phyloP scores from a whole-genome alignment of 2,329 filamentous ascomycete genomes.

The Fusarium staphyleae region DNA sequence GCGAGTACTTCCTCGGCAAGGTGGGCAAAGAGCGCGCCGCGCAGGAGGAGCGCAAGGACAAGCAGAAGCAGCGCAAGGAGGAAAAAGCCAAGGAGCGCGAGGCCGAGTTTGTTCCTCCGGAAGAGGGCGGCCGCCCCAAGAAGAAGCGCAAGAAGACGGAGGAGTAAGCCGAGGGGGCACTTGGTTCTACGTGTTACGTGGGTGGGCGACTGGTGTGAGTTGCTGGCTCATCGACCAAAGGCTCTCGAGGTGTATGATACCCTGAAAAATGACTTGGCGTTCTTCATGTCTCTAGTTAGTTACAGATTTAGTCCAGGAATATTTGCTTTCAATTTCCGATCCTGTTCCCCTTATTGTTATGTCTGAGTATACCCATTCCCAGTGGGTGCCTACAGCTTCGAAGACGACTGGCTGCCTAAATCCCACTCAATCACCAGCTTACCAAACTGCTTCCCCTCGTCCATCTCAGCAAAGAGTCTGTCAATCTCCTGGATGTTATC shows the following conservation, averaged over 20 bases:
- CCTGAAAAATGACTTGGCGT: conserved; percentile 39
- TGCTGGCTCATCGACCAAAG: conserved; percentile 19
- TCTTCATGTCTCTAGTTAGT: conserved; percentile 31
- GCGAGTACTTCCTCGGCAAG: conserved; percentile 95
- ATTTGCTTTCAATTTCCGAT: conserved; percentile 3
- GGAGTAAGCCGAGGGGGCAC: conserved; percentile 37
- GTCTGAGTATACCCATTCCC: background rate
- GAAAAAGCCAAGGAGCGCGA: conserved; percentile 87
- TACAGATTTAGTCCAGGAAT: conserved; percentile 15
- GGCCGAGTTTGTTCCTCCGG: conserved; percentile 85
- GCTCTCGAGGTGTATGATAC: conserved; percentile 42
- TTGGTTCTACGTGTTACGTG: conserved; percentile 21
- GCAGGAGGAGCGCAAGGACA: conserved; percentile 81
- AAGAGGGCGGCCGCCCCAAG: conserved; percentile 72
- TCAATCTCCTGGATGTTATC: conserved; percentile 82
- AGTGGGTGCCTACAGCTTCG: conserved; percentile 50
- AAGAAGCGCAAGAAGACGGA: conserved; percentile 68
- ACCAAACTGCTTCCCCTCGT: conserved; percentile 84
- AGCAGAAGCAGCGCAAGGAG: conserved; percentile 85
- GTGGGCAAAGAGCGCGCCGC: conserved; percentile 86
- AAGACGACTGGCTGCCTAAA: conserved; percentile 40
- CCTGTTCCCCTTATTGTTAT: background rate
- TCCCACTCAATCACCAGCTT: conserved; percentile 84
- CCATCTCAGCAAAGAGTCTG: conserved; percentile 86
- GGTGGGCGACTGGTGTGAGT: conserved; percentile 33